Base-by-base conservation (phyloP, 2,329 filamentous ascomycete species). In the Botryotinia convoluta region DNA sequence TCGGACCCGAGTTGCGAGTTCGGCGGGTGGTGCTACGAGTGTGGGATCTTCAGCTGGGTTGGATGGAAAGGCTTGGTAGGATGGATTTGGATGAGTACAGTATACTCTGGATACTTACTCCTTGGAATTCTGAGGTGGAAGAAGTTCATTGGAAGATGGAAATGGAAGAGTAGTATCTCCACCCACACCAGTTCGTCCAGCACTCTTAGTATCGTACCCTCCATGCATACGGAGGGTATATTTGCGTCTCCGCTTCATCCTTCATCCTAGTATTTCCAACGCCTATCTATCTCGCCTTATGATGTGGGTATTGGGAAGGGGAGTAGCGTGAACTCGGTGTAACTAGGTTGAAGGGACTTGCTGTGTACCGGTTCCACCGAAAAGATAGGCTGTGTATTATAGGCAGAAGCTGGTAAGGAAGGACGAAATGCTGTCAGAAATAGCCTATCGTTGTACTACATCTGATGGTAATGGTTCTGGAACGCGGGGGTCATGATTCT, bases 1-100 rank as follows among this genome's bases (percentile, higher is more conserved):
- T 62, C n/a, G 60, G 60, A 63, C 60, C 60, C 60, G 60, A 63
- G 60, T 63, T 63, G 22, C 35, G 26, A 37, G 26, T 44, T 63
- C 35, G 35, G 60, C 20, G 22, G 20, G 7, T 35, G 29, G 59
- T 61, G 12, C 35, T 12, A 62, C 35, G 37, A 63, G 37, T 44
- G 60, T 18, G 16, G 14, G 37, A 44, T 63, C 60, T 42, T 63
- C 60, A 42, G 60, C 60, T 62, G 60, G 60, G 60, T 26, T 26
- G 20, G 26, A 14, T 39, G 22, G 35, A 22, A 22, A 26, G 35
- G 22, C 35, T 60, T 61, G 59, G 26, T 14, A 22, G 59, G 35
- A 26, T 39, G 22, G 59, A 14, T 26, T 16, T 62, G 35, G 35
- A 62, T 39, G 22, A 7, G 20, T 14, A 20, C 26, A 16, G 20